phyloP scores from a whole-genome alignment of 257 asterid species.

The Apocynum venetum region DNA sequence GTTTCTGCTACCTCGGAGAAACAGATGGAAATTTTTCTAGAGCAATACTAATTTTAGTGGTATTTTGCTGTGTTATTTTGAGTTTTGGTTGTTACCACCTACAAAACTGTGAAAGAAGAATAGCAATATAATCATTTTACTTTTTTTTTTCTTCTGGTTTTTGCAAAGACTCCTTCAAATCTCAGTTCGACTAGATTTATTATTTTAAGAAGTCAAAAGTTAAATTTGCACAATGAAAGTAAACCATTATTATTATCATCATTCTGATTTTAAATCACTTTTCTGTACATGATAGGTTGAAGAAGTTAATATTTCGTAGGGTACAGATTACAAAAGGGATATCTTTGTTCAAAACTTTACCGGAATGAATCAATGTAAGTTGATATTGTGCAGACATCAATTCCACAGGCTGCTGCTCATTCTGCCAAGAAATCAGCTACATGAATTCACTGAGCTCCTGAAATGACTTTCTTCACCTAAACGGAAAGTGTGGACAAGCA shows the following conservation, averaged over 20 bases:
- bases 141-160: too few species aligned
- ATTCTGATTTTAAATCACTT: too few species aligned
- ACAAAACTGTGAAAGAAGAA: neutral
- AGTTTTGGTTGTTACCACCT: neutral
- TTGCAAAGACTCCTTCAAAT: too few species aligned
- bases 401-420: slow-evolving; percentile 72
- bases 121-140: neutral
- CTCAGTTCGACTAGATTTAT: too few species aligned
- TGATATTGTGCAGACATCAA: slow-evolving; percentile 70
- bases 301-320: too few species aligned
- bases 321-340: too few species aligned
- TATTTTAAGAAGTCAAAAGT: too few species aligned
- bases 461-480: slow-evolving; percentile 87
- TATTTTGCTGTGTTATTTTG: neutral
- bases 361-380: slow-evolving; percentile 83
- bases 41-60: neutral
- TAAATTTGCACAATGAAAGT: too few species aligned
- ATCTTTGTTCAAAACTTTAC: slow-evolving; percentile 22
- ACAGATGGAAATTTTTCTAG: neutral
- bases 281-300: too few species aligned
- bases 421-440: slow-evolving; percentile 52
- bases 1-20: neutral
- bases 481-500: neutral
- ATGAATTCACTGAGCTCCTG: slow-evolving; percentile 97
- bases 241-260: too few species aligned